A percentile compares a stretch with the other conserved stretches of the same genome.
These are phyloP conservation scores for Stephania japonica DNA, from an alignment of 164 flowering plant species.

Conservation along the genomic window DNA sequence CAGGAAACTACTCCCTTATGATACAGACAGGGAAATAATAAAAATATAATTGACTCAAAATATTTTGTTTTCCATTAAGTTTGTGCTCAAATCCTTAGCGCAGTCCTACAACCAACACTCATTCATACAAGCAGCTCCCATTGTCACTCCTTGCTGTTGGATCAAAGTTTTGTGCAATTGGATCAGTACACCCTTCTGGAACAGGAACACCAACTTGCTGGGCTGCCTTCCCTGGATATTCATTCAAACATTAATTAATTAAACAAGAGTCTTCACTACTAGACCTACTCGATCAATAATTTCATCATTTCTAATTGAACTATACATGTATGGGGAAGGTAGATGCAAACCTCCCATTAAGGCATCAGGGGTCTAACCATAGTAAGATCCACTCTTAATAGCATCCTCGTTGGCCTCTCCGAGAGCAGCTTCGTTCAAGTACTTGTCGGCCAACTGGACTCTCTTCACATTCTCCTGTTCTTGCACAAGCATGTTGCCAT, in stretches of 20 bases:
- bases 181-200: constrained; percentile 49
- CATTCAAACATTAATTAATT: not conserved
- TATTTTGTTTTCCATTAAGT: not conserved
- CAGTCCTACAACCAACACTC: not conserved
- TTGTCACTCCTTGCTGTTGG: constrained; percentile 53
- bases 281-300: not conserved
- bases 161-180: constrained; percentile 35
- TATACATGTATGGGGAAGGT: not conserved
- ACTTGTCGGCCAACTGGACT: constrained; percentile 47
- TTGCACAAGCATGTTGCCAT: constrained; percentile 42
- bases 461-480: constrained; percentile 59
- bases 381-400: constrained; percentile 29
- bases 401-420: constrained; percentile 41
- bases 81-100: not conserved
- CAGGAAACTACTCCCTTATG: constrained; percentile 8
- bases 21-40: not conserved
- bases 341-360: constrained; percentile 19
- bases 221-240: constrained; percentile 47
- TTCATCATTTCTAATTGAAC: not conserved
- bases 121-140: constrained; percentile 31
- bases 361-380: constrained; percentile 22
- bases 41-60: not conserved
- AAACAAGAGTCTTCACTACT: not conserved
- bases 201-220: constrained; percentile 46
- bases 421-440: constrained; percentile 39